Percentiles rank a stretch among this genome's conserved stretches.
Conservation (phyloP, 23 red algal genomes). For the Agarophyton chilense region DNA sequence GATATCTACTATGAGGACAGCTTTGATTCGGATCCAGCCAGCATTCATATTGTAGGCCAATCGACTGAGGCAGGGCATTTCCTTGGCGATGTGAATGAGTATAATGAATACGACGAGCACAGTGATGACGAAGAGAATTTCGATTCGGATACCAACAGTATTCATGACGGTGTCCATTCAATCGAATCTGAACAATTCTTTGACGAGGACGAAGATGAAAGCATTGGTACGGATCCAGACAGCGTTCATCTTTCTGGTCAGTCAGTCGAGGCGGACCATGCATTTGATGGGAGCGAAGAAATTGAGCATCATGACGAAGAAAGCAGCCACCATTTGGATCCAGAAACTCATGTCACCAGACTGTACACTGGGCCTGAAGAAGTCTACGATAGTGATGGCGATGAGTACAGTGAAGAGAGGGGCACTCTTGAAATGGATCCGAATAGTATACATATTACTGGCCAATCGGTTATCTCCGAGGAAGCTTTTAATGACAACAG, state of each 20-base stretch:
- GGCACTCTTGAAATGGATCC: background rate
- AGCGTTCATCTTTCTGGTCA: background rate
- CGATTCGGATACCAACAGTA: background rate
- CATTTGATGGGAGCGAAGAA: too few species aligned
- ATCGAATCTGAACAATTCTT: background rate
- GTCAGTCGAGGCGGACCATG: too few species aligned
- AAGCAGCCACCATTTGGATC: background rate
- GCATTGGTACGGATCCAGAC: background rate
- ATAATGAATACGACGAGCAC: background rate
- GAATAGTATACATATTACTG: background rate
- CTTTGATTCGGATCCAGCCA: background rate
- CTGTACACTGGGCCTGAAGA: background rate
- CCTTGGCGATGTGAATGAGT: background rate
- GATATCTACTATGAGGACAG: background rate
- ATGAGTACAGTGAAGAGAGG: background rate
- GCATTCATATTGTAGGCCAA: conserved; percentile 9
- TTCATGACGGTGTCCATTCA: background rate
- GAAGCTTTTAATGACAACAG: background rate
- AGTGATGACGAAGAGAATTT: background rate
- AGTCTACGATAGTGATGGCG: background rate
- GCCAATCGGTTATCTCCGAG: background rate
- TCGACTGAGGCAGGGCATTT: background rate
- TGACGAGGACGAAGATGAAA: background rate
- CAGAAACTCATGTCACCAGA: background rate
- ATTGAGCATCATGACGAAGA: background rate